These are phyloP conservation scores for Coemansia asiatica DNA, from an alignment of 192 early-diverging fungal species.

Conservation along the genomic window DNA sequence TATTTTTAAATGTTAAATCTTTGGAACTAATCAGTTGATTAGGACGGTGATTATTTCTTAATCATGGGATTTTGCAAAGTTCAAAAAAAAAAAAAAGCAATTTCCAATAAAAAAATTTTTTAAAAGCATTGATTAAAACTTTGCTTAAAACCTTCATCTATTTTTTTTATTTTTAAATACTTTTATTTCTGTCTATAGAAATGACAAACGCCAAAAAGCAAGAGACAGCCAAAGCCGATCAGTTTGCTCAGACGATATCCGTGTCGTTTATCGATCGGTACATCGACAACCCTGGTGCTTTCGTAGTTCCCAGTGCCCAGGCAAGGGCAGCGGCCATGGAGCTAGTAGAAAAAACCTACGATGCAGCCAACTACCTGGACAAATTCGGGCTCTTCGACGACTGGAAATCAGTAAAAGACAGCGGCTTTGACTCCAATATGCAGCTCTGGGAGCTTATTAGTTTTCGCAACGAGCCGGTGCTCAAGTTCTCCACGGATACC, in stretches of 20 bases:
- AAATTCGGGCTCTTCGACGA: slow-evolving; percentile 54
- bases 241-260: slow-evolving; percentile 27
- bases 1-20: slow-evolving; percentile 11
- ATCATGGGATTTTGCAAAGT: not conserved
- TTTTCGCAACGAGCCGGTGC: slow-evolving; percentile 79
- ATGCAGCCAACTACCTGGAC: slow-evolving; percentile 41
- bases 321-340: slow-evolving; percentile 47
- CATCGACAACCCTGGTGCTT: slow-evolving; percentile 33
- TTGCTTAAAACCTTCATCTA: too few species aligned
- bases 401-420: slow-evolving; percentile 32
- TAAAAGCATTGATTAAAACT: not conserved
- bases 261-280: slow-evolving; percentile 42
- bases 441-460: slow-evolving; percentile 95
- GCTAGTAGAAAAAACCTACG: slow-evolving; percentile 41
- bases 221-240: not conserved
- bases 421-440: slow-evolving; percentile 57
- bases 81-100: not conserved
- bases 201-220: not conserved
- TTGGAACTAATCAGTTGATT: not conserved
- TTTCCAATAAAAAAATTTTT: not conserved
- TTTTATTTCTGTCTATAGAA: not conserved
- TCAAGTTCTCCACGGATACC: slow-evolving; percentile 59
- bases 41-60: not conserved
- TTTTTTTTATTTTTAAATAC: not conserved
- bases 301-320: slow-evolving; percentile 33